Evolutionary conservation across 805 yeast genomes (phyloP).

Genomic region (Sugiyamaella qingdaonensis): DNA sequence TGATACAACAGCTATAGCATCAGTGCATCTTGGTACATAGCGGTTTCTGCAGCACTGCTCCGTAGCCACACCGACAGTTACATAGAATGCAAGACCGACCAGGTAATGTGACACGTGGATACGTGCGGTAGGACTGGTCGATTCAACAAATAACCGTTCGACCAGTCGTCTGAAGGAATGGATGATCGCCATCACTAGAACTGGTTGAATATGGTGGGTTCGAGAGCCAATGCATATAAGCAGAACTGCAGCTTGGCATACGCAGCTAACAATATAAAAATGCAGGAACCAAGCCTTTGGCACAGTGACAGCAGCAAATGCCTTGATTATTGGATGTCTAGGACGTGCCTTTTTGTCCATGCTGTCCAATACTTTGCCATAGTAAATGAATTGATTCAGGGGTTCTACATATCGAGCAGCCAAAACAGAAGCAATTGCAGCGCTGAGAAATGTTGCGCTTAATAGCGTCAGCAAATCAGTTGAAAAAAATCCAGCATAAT

Average conservation of each 20-base stretch:
- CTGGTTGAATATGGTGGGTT: constrained; percentile 2
- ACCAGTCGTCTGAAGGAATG: constrained; percentile 49
- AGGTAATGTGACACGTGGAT: constrained; percentile 59
- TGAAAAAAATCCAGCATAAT: too few species aligned
- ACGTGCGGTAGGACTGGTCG: constrained; percentile 37
- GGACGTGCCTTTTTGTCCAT: not conserved
- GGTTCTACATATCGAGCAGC: constrained; percentile 15
- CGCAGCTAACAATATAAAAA: constrained; percentile 28
- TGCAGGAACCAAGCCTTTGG: constrained; percentile 33
- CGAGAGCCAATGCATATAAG: not conserved
- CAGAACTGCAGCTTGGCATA: not conserved
- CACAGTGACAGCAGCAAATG: constrained; percentile 21
- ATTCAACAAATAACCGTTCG: constrained; percentile 46
- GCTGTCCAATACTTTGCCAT: constrained; percentile 28
- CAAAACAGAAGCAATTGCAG: constrained; percentile 14
- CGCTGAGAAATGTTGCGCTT: not conserved
- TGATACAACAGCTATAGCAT: too few species aligned
- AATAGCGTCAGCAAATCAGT: not conserved
- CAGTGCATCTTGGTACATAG: not conserved
- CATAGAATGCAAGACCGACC: constrained; percentile 53
- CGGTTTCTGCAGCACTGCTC: not conserved
- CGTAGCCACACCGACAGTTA: constrained; percentile 16
- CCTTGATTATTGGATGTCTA: not conserved
- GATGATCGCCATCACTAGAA: constrained; percentile 22
- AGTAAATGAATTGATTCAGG: constrained; percentile 21